Base-by-base conservation (phyloP, 2,329 filamentous ascomycete genomes). In the Ceratocystis variospora region DNA sequence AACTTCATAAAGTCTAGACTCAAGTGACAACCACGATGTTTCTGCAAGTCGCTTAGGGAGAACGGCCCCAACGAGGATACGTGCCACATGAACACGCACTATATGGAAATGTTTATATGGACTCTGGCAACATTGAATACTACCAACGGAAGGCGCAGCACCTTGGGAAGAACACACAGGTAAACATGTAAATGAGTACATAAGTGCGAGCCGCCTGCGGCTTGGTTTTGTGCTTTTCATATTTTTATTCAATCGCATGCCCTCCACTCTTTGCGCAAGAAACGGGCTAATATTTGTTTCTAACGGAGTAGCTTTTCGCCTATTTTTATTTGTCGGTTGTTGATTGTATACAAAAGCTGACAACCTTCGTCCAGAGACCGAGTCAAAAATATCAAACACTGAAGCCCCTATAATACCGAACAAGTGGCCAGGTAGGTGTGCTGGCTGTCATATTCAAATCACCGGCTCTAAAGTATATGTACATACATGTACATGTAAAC, bases 21-120 rank as follows among this genome's bases (percentile, higher is more conserved):
- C 53, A 57, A 57, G 53, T 57, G 53, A 57, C 53, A 57, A 31
- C 53, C 53, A 57, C 17, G 22, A 57, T 57, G 19, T 57, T 57
- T 57, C 22, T 57, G 22, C 53, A 57, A 57, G 53, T 57, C 10
- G 53, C 53, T n/a, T 41, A 31, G 25, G 3, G 28, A 31, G 53
- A 57, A 57, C 53, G 53, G 53, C 6, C 17, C 22, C 17, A 31
- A 31, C 22, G 5, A 33, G 31, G 53, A 57, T 22, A 57, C 53
- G 53, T 57, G 53, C 53, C 25, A 22, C 22, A 57, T 12, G 10
- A 22, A 31, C 22, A 31, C 31, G 19, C n/a, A 57, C 53, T 31
- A 57, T 57, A 57, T 22, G 10, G 6, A 28, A 15, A 31, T 57
- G 22, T 31, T 17, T 57, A 17, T n/a, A 57, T 57, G 22, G 10